Evolutionary conservation across 306 rosid genomes (phyloP).

Genomic region (Rosa multiflora): DNA sequence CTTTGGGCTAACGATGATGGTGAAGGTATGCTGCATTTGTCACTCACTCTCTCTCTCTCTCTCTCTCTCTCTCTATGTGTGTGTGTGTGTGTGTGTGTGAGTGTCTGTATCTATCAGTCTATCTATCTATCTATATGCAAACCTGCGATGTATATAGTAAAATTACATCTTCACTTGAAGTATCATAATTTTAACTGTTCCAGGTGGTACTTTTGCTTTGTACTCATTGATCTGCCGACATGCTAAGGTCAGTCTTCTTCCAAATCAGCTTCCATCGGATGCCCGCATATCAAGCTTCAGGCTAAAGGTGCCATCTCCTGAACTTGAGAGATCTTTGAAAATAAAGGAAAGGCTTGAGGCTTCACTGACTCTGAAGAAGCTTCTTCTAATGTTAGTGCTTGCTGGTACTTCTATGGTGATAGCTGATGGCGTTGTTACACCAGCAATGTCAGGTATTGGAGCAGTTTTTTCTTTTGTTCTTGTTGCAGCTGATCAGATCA

Average conservation of each 20-base stretch:
- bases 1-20: conserved; percentile 97
- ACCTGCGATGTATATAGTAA: neutral
- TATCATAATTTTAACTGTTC: conserved; percentile 28
- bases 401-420: conserved; percentile 99
- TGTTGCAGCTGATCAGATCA: conserved; percentile 12
- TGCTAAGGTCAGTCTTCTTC: conserved; percentile 98
- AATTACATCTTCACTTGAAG: neutral
- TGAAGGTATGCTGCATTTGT: conserved; percentile 58
- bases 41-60: neutral
- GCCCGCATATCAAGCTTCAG: conserved; percentile 94
- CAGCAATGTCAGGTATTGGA: conserved; percentile 82
- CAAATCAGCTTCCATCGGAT: conserved; percentile 96
- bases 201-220: conserved; percentile 99
- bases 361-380: conserved; percentile 80
- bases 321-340: conserved; percentile 94
- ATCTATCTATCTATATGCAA: neutral
- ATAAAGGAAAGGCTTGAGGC: conserved; percentile 89
- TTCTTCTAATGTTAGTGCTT: conserved; percentile 78
- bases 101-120: no score
- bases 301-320: conserved; percentile 94
- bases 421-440: conserved; percentile 96
- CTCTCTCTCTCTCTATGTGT: conserved; percentile 8
- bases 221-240: conserved; percentile 98
- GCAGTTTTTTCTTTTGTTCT: conserved; percentile 8
- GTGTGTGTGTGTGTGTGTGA: neutral